These are phyloP conservation scores for Plantago lanceolata DNA, from an alignment of 305 asterid genomes.

Conservation along the genomic window DNA sequence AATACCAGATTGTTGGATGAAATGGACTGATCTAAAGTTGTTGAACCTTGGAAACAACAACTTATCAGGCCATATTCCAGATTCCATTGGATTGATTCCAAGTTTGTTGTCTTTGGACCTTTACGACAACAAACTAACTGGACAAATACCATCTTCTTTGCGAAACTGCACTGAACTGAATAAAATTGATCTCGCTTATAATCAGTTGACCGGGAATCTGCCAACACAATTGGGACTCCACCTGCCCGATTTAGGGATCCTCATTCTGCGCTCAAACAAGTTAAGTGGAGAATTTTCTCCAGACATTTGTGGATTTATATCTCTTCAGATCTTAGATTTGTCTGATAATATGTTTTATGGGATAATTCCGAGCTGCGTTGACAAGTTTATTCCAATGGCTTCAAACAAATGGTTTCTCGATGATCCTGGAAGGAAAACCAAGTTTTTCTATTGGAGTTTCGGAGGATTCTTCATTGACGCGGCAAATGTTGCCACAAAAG, in stretches of 20 bases:
- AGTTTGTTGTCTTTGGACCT: background rate
- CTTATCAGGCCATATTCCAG: background rate
- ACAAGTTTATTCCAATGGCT: constrained; percentile 21
- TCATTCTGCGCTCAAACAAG: constrained; percentile 19
- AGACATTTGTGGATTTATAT: background rate
- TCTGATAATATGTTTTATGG: constrained; percentile 21
- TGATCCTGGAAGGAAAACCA: background rate
- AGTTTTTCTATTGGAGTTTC: background rate
- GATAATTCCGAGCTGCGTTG: constrained; percentile 19
- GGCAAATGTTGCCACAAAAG: constrained; percentile 25
- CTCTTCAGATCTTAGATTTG: constrained; percentile 26
- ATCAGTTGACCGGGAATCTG: background rate
- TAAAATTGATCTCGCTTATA: background rate
- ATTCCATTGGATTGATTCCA: background rate
- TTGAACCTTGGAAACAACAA: constrained; percentile 6
- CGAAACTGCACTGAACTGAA: background rate
- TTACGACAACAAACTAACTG: background rate
- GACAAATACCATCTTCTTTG: background rate
- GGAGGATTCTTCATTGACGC: constrained; percentile 5
- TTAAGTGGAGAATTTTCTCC: constrained; percentile 16
- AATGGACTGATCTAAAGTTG: background rate
- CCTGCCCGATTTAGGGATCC: background rate
- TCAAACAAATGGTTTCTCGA: background rate
- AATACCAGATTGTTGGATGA: background rate
- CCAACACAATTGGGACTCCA: background rate